Evolutionary conservation across 2,329 filamentous ascomycete species (phyloP), one percentile per base, ranked within the genome.

Genomic region (Pseudocercospora vitis): DNA sequence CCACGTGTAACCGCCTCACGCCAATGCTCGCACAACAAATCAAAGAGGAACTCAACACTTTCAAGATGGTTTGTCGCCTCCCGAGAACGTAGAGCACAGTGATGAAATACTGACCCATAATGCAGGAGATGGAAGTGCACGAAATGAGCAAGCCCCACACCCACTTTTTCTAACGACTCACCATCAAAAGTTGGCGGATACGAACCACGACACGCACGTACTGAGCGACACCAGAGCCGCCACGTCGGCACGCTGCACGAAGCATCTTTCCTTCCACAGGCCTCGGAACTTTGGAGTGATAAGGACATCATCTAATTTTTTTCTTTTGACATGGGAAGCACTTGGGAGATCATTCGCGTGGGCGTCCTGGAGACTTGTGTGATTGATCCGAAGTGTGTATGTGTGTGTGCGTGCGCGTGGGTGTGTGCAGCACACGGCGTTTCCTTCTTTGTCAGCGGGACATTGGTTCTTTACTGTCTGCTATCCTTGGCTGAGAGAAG

Each of bases 71-170:
- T 77, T 58, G 85, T 74, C 37, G 16, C 21, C 19, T 12, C n/a
- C 24, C 21, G 37, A n/a, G 12, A 32, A 14, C n/a, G 3, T 2
- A 9, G 5, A 6, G 14, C 11, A 7, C 16, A 46, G 2, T 12
- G n/a, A 18, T 48, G 52, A n/a, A 61, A 56, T 58, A 62, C 77
- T 82, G 72, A 82, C 64, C 32, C 39, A 32, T 14, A n/a, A 7
- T 8, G 12, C 11, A 97, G 94, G 94, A 99, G 78, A 99, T 99
- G 94, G 94, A 97, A 79, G 94, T 99, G 67, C 94, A 99, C 73
- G 94, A 97, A 76, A 89, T 87, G 71, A 97, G 94, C 63, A 99
- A 97, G 78, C 91, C 96, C 69, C 96, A 99, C 80, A 99, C 94
- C 66, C 94, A 99, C 81, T 99, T 99, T 82, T 97, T 99, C 81